phyloP scores from a whole-genome alignment of 257 asterid genomes.

The Solanum megistacrolobum region DNA sequence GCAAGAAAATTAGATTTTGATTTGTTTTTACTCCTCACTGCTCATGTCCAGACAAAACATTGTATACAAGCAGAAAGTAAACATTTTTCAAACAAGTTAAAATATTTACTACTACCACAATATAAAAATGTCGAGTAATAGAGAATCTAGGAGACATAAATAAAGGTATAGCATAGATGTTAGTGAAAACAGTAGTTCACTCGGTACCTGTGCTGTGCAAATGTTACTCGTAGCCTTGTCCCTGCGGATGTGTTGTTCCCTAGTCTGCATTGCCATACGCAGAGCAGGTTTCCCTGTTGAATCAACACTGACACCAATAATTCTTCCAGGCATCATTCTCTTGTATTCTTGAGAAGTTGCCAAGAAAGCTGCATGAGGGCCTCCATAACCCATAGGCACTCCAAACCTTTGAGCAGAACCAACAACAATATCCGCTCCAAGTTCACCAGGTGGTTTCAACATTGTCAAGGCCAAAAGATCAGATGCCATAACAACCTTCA shows the following conservation, averaged over 20 bases:
- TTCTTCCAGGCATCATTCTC: slow-evolving; percentile 99
- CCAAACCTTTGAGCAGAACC: slow-evolving; percentile 99
- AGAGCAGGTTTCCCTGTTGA: slow-evolving; percentile 89
- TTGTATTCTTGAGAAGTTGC: slow-evolving; percentile 98
- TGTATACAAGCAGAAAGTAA: background rate
- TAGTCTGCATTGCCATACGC: slow-evolving; percentile 99
- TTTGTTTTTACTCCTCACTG: background rate
- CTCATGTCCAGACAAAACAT: background rate
- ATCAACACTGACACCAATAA: slow-evolving; percentile 93
- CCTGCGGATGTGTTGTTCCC: slow-evolving; percentile 98
- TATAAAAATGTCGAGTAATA: background rate
- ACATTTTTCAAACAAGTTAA: background rate
- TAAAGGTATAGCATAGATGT: background rate
- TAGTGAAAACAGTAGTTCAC: background rate
- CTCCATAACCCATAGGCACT: slow-evolving; percentile 99
- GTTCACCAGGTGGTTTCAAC: slow-evolving; percentile 93
- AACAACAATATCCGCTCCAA: slow-evolving; percentile 89
- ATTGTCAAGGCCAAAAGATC: slow-evolving; percentile 84
- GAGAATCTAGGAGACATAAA: background rate
- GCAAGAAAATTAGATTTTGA: background rate
- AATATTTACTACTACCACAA: background rate
- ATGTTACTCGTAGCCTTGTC: slow-evolving; percentile 99
- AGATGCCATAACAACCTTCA: slow-evolving; percentile 95
- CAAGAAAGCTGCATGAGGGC: slow-evolving; percentile 97
- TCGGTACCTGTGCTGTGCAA: slow-evolving; percentile 91